Conservation (phyloP, 768 basidiomycete genomes). For the Rhodotorula paludigena region DNA sequence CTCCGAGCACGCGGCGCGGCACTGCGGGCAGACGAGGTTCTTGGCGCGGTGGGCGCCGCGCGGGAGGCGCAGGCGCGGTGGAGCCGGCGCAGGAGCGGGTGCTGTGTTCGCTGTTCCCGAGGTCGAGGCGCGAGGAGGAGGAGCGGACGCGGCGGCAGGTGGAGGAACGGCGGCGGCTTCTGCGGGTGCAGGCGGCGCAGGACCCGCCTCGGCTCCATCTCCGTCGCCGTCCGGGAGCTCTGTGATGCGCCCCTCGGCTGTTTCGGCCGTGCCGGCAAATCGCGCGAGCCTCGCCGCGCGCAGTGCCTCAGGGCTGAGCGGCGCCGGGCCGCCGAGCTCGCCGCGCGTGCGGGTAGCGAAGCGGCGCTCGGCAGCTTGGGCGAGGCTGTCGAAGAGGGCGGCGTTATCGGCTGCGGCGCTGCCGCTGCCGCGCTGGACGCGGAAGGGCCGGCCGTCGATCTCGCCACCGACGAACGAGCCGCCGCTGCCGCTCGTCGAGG, state of each 20-base stretch:
- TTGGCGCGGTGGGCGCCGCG: constrained; percentile 20
- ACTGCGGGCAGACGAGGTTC: constrained; percentile 38
- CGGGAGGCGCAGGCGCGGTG: background rate
- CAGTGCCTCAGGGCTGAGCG: background rate
- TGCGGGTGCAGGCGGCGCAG: background rate
- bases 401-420: background rate
- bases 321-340: background rate
- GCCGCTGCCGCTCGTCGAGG: background rate
- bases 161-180: background rate
- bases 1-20: constrained; percentile 18
- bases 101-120: background rate
- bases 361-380: too few species aligned
- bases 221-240: background rate
- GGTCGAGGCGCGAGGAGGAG: background rate
- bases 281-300: background rate
- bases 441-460: background rate
- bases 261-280: background rate
- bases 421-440: background rate
- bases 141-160: background rate
- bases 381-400: background rate
- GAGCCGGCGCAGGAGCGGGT: background rate
- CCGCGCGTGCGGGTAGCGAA: too few species aligned
- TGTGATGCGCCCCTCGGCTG: background rate
- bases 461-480: constrained; percentile 4
- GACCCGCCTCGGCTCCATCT: background rate